Evolutionary conservation across 83 land plant species (phyloP), one percentile per base, ranked within the genome.

Genomic region (Larix sibirica): DNA sequence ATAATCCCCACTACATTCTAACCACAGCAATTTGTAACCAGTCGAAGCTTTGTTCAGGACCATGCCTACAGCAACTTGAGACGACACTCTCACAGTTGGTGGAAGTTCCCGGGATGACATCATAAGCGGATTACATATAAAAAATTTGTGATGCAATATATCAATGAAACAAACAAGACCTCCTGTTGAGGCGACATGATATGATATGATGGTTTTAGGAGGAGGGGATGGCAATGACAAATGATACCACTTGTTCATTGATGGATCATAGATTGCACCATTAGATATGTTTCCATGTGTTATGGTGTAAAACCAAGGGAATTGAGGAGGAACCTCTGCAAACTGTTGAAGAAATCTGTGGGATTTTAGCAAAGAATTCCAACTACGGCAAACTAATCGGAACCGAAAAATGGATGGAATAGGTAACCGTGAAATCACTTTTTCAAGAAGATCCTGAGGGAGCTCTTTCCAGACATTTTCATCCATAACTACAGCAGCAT

Each of bases 201-300:
- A 20, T 18, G n/a, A 9, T 33, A 77, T 40, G 36, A 33, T 33
- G 21, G 20, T 20, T 44, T 77, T 77, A 33, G 40, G 47, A 36
- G n/a, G 56, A 14, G 44, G 47, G 13, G 79, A 42, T 18, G 79
- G 79, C 56, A 77, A 18, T 18, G 16, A 42, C 4, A 44, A 44
- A 33, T 77, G 79, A n/a, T 77, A 33, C 79, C 79, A 77, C 31
- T 77, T 77, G 50, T 77, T 77, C n/a, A 77, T 21, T 20, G n/a
- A 77, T 7, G 44, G 79, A 42, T 77, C 44, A 44, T 77, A 77
- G 33, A 77, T 77, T 18, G 50, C 79, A 18, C 79, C 16, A n/a
- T 28, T 77, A 42, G 18, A 21, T 8, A 8, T 16, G 16, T 77
- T 44, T 44, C 44, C 79, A 7, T 77, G 56, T 16, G 40, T 42